Evolutionary conservation across 2,329 filamentous ascomycete genomes (phyloP), one percentile per base, ranked within the genome.

Genomic region (Xylaria sp.): DNA sequence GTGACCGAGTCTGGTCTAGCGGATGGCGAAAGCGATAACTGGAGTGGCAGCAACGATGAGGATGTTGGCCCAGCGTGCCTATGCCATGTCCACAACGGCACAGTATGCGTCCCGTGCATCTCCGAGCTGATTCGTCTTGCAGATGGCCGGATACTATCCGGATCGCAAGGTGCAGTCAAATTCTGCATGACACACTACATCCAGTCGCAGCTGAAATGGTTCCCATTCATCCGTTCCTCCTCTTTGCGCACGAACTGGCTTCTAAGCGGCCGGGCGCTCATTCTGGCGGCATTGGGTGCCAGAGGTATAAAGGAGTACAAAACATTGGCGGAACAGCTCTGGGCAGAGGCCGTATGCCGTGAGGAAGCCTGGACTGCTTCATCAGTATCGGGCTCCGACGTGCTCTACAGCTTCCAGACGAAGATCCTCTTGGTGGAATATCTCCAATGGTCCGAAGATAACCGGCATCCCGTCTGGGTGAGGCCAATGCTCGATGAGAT

Each of bases 141-240:
- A 8, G 55, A 64, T 4, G 65, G 65, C 17, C 65, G 65, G 7
- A 42, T 67, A 9, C 12, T 55, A 3, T 7, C 50, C 2, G 61
- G 47, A 17, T 67, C 65, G 4, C 48, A 67, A 19, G 55, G 14
- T 8, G 50, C 59, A 6, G 60, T 67, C 50, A 64, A 60, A n/a
- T 67, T 67, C 56, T 64, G 65, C 27, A 64, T 64, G 50, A 67
- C 65, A 6, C 65, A 67, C 24, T 67, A 56, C 24, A 64, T 67
- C 9, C 65, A 67, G 51, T 67, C 65, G 17, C 65, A 67, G 9
- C 12, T 67, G 61, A 67, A 67, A 24, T 67, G 65, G 65, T 61
- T 67, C 19, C 65, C 65, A 0, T 67, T 67, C 9, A 67, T 67
- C 32, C 55, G 55, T 5, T 39, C 48, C n/a, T 56, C 30, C 2